Percentiles rank a stretch among this genome's conserved stretches.
phyloP scores from a whole-genome alignment of 1,139 yeast genomes.

The Arxiozyma heterogenica region DNA sequence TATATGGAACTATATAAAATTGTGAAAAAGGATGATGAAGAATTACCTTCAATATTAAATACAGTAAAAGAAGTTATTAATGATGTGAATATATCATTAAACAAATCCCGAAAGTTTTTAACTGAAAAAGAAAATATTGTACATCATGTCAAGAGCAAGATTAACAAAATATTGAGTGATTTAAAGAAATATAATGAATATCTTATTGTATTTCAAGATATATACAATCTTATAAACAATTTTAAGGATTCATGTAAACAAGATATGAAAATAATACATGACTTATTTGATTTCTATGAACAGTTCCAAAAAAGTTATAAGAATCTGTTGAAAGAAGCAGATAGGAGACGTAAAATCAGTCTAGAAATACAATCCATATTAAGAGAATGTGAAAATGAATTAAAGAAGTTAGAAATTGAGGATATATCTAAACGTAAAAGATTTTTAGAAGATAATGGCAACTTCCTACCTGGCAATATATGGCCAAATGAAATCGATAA shows the following conservation, averaged over 20 bases:
- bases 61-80: conserved; percentile 23
- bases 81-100: not conserved
- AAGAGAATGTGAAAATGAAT: conserved; percentile 33
- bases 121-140: too few relatives aligned
- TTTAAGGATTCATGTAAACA: conserved; percentile 23
- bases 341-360: conserved; percentile 39
- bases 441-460: conserved; percentile 40
- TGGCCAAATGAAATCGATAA: conserved; percentile 39
- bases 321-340: conserved; percentile 41
- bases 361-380: conserved; percentile 34
- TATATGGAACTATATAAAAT: conserved; percentile 32
- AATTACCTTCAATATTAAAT: conserved; percentile 33
- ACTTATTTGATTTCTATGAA: conserved; percentile 40
- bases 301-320: conserved; percentile 43
- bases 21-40: conserved; percentile 33
- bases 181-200: conserved; percentile 23
- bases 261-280: conserved; percentile 26
- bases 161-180: conserved; percentile 21
- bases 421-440: conserved; percentile 36
- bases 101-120: not conserved
- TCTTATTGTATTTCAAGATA: conserved; percentile 20
- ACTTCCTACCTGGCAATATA: conserved; percentile 44
- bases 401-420: conserved; percentile 33
- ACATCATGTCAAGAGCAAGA: conserved; percentile 19
- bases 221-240: conserved; percentile 18